Conservation (phyloP, 2,329 filamentous ascomycete species). For the Xylaria digitata region DNA sequence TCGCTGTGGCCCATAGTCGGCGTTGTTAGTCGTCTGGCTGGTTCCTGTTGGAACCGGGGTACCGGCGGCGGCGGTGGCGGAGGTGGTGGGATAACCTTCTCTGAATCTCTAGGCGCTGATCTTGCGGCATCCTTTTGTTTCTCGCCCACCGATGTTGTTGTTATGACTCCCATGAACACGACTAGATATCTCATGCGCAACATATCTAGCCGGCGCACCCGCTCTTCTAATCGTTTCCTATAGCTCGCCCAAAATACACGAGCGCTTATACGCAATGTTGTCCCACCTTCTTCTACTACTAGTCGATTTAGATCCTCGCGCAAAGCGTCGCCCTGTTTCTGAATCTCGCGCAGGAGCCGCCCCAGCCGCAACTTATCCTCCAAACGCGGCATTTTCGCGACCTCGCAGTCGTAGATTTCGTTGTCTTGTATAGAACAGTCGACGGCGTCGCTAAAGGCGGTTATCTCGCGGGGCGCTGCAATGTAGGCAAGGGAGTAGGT, state of each 20-base stretch:
- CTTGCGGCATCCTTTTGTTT: slow-evolving; percentile 51
- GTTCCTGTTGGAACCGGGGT: slow-evolving; percentile 50
- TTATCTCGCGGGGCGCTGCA: slow-evolving; percentile 68
- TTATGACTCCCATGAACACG: slow-evolving; percentile 71
- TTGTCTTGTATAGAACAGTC: slow-evolving; percentile 73
- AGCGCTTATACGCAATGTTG: slow-evolving; percentile 59
- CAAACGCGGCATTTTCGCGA: slow-evolving; percentile 66
- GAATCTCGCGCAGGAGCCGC: slow-evolving; percentile 70
- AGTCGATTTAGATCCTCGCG: slow-evolving; percentile 68
- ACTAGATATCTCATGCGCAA: slow-evolving; percentile 73
- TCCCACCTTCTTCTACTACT: slow-evolving; percentile 59
- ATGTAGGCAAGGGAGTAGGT: slow-evolving; percentile 67
- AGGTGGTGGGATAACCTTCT: slow-evolving; percentile 46
- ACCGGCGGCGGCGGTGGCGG: slow-evolving; percentile 37
- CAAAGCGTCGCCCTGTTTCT: slow-evolving; percentile 69
- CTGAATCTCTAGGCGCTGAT: slow-evolving; percentile 45
- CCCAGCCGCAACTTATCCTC: slow-evolving; percentile 72
- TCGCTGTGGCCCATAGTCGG: slow-evolving; percentile 65
- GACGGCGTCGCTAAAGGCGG: slow-evolving; percentile 68
- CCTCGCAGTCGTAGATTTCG: slow-evolving; percentile 71
- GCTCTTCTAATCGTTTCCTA: slow-evolving; percentile 65
- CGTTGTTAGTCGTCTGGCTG: slow-evolving; percentile 65
- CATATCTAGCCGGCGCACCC: slow-evolving; percentile 68
- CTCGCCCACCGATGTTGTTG: slow-evolving; percentile 50
- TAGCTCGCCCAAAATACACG: slow-evolving; percentile 69